Percentiles rank a stretch among this genome's conserved stretches.
These are phyloP conservation scores for Lasiodiplodia sp. DNA, from an alignment of 2,329 filamentous ascomycete genomes.

Conservation along the genomic window DNA sequence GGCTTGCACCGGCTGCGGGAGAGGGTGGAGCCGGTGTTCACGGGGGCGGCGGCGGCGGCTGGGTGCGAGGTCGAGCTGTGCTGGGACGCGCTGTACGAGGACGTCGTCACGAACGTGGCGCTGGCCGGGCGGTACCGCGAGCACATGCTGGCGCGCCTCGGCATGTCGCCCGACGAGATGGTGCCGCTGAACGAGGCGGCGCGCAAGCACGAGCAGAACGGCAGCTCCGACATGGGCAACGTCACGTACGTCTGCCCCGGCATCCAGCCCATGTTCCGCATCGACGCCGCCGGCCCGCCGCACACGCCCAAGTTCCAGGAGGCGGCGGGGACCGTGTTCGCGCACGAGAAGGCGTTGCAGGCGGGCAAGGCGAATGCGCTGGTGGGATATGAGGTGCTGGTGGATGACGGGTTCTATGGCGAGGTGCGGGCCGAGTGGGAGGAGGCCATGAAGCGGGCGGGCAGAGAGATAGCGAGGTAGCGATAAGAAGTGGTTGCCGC, in stretches of 20 bases:
- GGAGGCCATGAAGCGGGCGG: conserved; percentile 19
- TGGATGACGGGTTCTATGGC: conserved; percentile 30
- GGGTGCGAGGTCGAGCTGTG: conserved; percentile 41
- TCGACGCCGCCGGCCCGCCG: conserved; percentile 32
- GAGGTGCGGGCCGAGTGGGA: conserved; percentile 31
- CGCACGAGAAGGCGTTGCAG: conserved; percentile 34
- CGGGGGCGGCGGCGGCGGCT: conserved; percentile 57
- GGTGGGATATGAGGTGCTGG: conserved; percentile 29
- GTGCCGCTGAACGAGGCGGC: conserved; percentile 19
- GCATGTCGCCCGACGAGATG: conserved; percentile 11
- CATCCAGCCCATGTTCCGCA: conserved; percentile 35
- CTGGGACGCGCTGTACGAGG: conserved; percentile 28
- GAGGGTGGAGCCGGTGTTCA: conserved; percentile 53
- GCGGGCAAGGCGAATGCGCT: conserved; percentile 32
- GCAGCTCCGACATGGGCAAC: conserved; percentile 36
- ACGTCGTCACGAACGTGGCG: conserved; percentile 23
- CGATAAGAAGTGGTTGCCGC: neutral
- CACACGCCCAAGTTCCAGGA: conserved; percentile 34
- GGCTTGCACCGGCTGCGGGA: conserved; percentile 41
- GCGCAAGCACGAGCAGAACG: conserved; percentile 11
- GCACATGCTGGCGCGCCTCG: conserved; percentile 10
- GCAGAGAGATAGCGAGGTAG: neutral
- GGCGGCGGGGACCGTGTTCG: conserved; percentile 31
- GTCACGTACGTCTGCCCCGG: conserved; percentile 34
- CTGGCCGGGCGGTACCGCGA: conserved; percentile 16